Percentiles rank a stretch among this genome's conserved stretches.
These are phyloP conservation scores for Harringtonia aguacate DNA, from an alignment of 2,329 filamentous ascomycete species.

Conservation along the genomic window DNA sequence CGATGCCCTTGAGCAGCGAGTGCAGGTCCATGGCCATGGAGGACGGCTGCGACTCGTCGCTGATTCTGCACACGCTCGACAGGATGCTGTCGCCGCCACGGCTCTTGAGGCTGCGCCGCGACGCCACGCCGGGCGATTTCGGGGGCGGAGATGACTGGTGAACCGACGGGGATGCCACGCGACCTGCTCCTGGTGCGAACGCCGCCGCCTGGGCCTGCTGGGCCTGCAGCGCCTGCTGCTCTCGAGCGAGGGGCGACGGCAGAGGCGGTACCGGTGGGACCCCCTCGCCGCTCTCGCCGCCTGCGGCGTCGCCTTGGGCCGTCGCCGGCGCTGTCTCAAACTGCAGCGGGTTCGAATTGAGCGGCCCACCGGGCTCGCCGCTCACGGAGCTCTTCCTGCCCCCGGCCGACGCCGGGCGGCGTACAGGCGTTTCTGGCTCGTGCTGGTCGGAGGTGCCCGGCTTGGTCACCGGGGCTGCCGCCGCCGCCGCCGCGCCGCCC, in stretches of 20 bases:
- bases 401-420: slow-evolving; percentile 9
- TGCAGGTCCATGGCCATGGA: slow-evolving; percentile 36
- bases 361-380: background rate
- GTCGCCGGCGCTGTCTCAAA: no score
- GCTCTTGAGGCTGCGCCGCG: slow-evolving; percentile 29
- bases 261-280: slow-evolving; percentile 48
- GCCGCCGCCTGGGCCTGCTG: background rate
- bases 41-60: slow-evolving; percentile 24
- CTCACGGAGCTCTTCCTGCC: background rate
- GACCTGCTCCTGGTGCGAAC: slow-evolving; percentile 1
- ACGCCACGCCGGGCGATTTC: slow-evolving; percentile 8
- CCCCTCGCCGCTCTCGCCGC: slow-evolving; percentile 22
- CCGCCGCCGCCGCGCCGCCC: background rate
- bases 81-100: slow-evolving; percentile 26
- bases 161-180: background rate
- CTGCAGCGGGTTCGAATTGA: slow-evolving; percentile 27
- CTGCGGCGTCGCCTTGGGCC: slow-evolving; percentile 11
- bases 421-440: slow-evolving; percentile 9
- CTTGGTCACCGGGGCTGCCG: background rate
- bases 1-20: slow-evolving; percentile 38
- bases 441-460: no score
- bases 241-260: slow-evolving; percentile 21
- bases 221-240: slow-evolving; percentile 11
- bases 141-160: background rate
- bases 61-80: slow-evolving; percentile 12